phyloP scores from a whole-genome alignment of 108 stramenopile species.

The Nannochloropsis gaditana region DNA sequence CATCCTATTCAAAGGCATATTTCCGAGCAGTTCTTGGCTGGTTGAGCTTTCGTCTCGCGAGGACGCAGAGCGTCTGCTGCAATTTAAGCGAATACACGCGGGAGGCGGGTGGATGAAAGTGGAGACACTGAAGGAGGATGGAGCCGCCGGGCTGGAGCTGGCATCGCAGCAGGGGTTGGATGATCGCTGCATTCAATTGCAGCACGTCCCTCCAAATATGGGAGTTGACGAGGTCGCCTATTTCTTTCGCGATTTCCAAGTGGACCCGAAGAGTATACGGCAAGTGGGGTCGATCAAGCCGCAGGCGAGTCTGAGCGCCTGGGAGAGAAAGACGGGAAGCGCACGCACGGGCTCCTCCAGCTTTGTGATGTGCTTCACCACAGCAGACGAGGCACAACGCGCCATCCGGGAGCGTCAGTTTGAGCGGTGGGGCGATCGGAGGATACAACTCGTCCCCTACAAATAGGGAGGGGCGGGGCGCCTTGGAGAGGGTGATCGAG shows the following conservation, averaged over 20 bases:
- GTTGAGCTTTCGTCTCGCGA: not conserved
- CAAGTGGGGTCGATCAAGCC: not conserved
- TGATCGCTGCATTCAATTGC: constrained; percentile 5
- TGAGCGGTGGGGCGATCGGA: not conserved
- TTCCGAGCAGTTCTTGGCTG: not conserved
- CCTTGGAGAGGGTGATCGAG: not conserved
- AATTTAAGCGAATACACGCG: not conserved
- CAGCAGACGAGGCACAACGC: constrained; percentile 5
- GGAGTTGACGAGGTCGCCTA: not conserved
- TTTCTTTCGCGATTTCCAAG: constrained; percentile 1
- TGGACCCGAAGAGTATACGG: not conserved
- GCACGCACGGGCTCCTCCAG: not conserved
- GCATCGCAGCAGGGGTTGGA: constrained; percentile 8
- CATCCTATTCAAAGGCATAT: not conserved
- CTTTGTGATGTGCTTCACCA: not conserved
- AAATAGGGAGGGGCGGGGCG: not conserved
- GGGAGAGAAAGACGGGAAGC: not conserved
- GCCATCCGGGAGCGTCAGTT: not conserved
- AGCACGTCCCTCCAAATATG: not conserved
- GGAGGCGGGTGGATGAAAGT: not conserved
- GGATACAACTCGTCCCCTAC: constrained; percentile 11
- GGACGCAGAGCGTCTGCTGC: not conserved
- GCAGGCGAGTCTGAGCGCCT: not conserved
- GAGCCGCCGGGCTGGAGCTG: not conserved
- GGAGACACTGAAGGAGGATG: not conserved